Evolutionary conservation across 1,284 basidiomycete genomes (phyloP).

Genomic region (Sutorius eximius): DNA sequence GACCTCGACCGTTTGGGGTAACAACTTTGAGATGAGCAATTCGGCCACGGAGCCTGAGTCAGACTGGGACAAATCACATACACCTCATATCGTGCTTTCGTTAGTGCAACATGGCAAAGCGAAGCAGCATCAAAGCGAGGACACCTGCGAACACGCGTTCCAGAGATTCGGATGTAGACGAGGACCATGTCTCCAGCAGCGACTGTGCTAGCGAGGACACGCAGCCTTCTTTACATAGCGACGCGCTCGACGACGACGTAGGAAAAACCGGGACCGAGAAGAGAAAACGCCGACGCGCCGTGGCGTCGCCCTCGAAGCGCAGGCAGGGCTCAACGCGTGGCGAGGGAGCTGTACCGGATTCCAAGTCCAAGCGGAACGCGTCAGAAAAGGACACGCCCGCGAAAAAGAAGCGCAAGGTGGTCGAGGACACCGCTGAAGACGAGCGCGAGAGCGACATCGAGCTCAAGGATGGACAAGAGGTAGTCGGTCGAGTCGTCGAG

Average conservation of each 20-base stretch:
- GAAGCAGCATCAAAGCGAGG: slow-evolving; percentile 5
- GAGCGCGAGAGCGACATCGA: slow-evolving; percentile 46
- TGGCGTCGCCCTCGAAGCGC: slow-evolving; percentile 11
- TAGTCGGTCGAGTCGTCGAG: slow-evolving; percentile 67
- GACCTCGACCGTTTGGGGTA: too few species aligned
- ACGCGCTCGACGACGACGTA: slow-evolving; percentile 45
- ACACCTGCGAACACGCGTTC: slow-evolving; percentile 1
- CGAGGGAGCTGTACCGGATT: slow-evolving; percentile 2
- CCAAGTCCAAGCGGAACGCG: slow-evolving; percentile 13
- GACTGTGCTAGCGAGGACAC: slow-evolving; percentile 13
- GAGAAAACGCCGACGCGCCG: slow-evolving; percentile 23
- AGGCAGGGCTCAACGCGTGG: slow-evolving; percentile 2
- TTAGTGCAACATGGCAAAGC: slow-evolving; percentile 19
- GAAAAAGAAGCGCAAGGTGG: slow-evolving; percentile 23
- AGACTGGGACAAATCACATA: background rate
- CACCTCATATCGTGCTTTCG: too few species aligned
- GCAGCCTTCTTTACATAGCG: slow-evolving; percentile 40
- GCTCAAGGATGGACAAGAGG: slow-evolving; percentile 64
- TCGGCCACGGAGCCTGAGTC: background rate
- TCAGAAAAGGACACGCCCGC: slow-evolving; percentile 14
- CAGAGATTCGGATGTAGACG: slow-evolving; percentile 12
- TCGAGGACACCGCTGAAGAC: slow-evolving; percentile 31
- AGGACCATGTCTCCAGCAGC: slow-evolving; percentile 7
- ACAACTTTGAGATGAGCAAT: too few species aligned
- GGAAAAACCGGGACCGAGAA: background rate